Conservation (phyloP, 2,329 filamentous ascomycete genomes). For the Fusarium nygamai region DNA sequence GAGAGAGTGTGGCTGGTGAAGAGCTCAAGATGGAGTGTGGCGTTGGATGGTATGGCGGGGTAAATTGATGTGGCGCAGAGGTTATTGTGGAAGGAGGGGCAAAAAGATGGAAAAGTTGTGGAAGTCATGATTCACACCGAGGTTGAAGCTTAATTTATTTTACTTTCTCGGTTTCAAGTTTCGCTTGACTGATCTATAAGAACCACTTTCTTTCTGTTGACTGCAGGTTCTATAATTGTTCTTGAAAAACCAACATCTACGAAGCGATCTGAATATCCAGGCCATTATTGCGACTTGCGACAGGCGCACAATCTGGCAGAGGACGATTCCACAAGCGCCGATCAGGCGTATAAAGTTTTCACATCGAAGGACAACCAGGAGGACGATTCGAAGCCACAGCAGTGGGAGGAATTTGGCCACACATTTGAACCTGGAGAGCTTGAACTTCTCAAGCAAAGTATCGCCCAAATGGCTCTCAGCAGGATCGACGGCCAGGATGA, state of each 20-base stretch:
- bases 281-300: background rate
- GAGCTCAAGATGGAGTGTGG: background rate
- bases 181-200: background rate
- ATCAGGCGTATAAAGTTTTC: background rate
- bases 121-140: constrained; percentile 34
- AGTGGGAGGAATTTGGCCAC: constrained; percentile 43
- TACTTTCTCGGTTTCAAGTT: background rate
- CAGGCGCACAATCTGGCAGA: constrained; percentile 21
- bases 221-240: background rate
- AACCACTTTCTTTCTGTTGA: background rate
- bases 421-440: constrained; percentile 34
- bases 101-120: constrained; percentile 23
- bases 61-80: constrained; percentile 22
- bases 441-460: constrained; percentile 44
- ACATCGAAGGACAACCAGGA: background rate
- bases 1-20: constrained; percentile 7
- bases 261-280: background rate
- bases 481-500: constrained; percentile 54
- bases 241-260: background rate
- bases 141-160: constrained; percentile 12
- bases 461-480: constrained; percentile 54
- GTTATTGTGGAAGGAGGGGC: constrained; percentile 19
- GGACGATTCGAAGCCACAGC: constrained; percentile 21
- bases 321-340: background rate
- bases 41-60: constrained; percentile 20